Evolutionary conservation across 805 yeast genomes (phyloP), one percentile per base, ranked within the genome.

Genomic region (Torulaspora indica): DNA sequence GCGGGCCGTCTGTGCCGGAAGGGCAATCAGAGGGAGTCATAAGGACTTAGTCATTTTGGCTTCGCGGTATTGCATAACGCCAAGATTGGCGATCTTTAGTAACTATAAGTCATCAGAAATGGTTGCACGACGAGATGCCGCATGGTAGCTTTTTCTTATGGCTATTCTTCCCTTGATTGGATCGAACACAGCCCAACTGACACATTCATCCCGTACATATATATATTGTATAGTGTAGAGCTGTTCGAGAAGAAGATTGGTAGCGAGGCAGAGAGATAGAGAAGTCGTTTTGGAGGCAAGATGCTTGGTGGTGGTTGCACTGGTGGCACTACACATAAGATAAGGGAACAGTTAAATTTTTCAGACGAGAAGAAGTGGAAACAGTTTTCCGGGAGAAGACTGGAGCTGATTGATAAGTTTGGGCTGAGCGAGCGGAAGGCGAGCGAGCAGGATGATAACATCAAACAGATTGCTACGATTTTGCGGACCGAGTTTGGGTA

Each of bases 291-390:
- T n/a, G n/a, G n/a, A 23, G 18, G 14, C 10, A 22, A 20, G 15
- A 34, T 22, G 37, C 18, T 30, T 13, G 34, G 37, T 22, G 37
- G 37, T 34, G 37, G 37, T 25, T 27, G 18, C 25, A 20, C 28
- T 18, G 52, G 48, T 17, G 76, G 77, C 5, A 66, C 74, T 4
- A 73, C 77, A 1, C 68, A 63, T 41, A 56, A 61, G 42, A 72
- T 72, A 22, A 65, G 77, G 41, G 68, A 68, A 35, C 68, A 77
- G 55, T 73, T 93, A 37, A 76, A 81, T 42, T 93, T 93, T 66
- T 72, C 72, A 8, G 96, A 93, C 61, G 95, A 87, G 48, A 71
- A 78, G 34, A 73, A 76, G 44, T 93, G 98, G 98, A 87, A 86
- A 61, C 76, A 79, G 54, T 91, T 93, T 62, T 83, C 93, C n/a